Evolutionary conservation across 257 asterid species (phyloP), one percentile per base, ranked within the genome.

Genomic region (Apocynum venetum): DNA sequence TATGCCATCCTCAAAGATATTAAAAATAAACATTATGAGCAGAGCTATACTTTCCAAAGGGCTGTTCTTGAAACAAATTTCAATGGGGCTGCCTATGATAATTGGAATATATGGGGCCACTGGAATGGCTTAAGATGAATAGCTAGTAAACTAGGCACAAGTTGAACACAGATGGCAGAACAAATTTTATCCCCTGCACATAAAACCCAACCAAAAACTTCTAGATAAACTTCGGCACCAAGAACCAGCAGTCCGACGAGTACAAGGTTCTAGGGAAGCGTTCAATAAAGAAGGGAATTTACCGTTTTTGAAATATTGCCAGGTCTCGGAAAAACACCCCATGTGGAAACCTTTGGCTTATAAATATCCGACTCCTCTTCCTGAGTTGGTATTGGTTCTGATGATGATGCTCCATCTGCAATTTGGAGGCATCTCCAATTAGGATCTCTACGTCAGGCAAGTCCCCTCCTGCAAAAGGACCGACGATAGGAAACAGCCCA

Each of bases 321-420:
- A 5, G 98, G 98, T 80, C 98, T 91, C 8, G 98, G 97, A 77
- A 95, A 95, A 84, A 93, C 90, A 70, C 99, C 99, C 98, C 99
- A 95, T 15, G 97, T 95, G 77, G 99, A 93, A 79, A 93, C 97
- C 90, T 90, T 95, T 8, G 99, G 99, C 87, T 89, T 95, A 75
- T 91, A 95, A 36, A 85, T 79, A 52, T 91, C 92, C 11, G 6
- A 69, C 61, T 83, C 85, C 55, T 87, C 87, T 72, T 86, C 93
- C 48, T 76, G 67, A 43, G 71, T 31, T 10, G 84, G 80, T 46
- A 41, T 65, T 64, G 78, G 71, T 59, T 68, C 76, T 59, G 88
- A 68, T 17, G 77, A 48, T 57, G 25, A 6, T 38, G 75, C 77
- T 44, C 81, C 78, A 65, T 85, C 89, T 43, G 80, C 91, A 80